phyloP scores from a whole-genome alignment of 202 grass and related monocot genomes.

The Panicum virgatum region DNA sequence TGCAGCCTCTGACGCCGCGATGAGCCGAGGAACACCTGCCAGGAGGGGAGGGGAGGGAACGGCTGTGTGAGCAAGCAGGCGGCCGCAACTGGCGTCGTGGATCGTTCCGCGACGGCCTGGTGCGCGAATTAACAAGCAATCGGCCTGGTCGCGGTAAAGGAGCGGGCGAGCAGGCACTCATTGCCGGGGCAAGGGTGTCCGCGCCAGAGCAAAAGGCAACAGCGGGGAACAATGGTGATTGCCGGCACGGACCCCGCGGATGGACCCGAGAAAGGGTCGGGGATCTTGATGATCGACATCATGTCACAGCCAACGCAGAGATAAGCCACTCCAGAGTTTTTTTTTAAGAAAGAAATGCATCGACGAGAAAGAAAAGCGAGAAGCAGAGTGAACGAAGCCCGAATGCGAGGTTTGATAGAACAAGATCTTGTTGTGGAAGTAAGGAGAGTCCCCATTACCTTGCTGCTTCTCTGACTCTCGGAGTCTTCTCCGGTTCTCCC shows the following conservation, averaged over 20 bases:
- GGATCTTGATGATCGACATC: constrained; percentile 52
- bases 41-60: background rate
- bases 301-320: constrained; percentile 18
- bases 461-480: background rate
- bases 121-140: constrained; percentile 21
- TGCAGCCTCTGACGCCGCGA: constrained; percentile 17
- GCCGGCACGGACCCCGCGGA: constrained; percentile 17
- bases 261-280: constrained; percentile 41
- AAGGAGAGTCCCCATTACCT: constrained; percentile 26
- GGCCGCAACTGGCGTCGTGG: background rate
- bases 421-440: background rate
- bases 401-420: background rate
- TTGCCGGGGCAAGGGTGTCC: constrained; percentile 34
- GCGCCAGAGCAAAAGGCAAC: constrained; percentile 46
- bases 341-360: background rate
- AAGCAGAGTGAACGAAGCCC: background rate
- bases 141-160: constrained; percentile 2
- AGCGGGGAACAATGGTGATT: constrained; percentile 57
- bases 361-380: background rate
- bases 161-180: constrained; percentile 13
- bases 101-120: background rate
- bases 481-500: background rate
- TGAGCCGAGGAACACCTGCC: constrained; percentile 8
- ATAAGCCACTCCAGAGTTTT: background rate
- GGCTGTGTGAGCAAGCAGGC: background rate